phyloP scores from a whole-genome alignment of 805 yeast species.

The Nakazawaea wickerhamii region DNA sequence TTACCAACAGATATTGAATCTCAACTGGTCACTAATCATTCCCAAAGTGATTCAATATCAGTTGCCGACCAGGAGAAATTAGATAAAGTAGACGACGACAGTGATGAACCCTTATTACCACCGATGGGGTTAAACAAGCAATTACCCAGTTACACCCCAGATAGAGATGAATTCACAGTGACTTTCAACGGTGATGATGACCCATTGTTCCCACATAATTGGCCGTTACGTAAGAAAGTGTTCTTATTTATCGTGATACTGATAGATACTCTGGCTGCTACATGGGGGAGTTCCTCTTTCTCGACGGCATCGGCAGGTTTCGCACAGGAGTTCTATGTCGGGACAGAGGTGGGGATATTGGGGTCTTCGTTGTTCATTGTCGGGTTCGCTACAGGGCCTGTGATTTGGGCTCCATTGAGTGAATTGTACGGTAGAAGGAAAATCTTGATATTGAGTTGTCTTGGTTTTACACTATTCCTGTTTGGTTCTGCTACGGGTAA shows the following conservation, averaged over 20 bases:
- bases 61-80: conserved; percentile 32
- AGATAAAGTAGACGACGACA: conserved; percentile 23
- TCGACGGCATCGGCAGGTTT: conserved; percentile 54
- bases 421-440: conserved; percentile 69
- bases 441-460: conserved; percentile 49
- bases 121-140: conserved; percentile 65
- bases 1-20: no score
- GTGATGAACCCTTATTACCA: conserved; percentile 36
- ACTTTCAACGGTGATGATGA: conserved; percentile 75
- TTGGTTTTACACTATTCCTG: conserved; percentile 54
- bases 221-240: conserved; percentile 49
- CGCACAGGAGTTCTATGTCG: conserved; percentile 50
- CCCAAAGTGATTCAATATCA: conserved; percentile 29
- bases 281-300: conserved; percentile 83
- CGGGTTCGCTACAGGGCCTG: conserved; percentile 92
- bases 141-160: conserved; percentile 58
- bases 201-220: conserved; percentile 77
- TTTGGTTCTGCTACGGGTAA: conserved; percentile 78
- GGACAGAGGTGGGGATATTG: conserved; percentile 63
- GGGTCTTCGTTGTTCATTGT: conserved; percentile 80
- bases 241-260: conserved; percentile 40
- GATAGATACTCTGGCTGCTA: conserved; percentile 41
- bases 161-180: conserved; percentile 54
- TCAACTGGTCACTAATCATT: no score
- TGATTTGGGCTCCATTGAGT: conserved; percentile 86